These are phyloP conservation scores for Globisporangium megalacanthum DNA, from an alignment of 352 stramenopile genomes.

Conservation along the genomic window DNA sequence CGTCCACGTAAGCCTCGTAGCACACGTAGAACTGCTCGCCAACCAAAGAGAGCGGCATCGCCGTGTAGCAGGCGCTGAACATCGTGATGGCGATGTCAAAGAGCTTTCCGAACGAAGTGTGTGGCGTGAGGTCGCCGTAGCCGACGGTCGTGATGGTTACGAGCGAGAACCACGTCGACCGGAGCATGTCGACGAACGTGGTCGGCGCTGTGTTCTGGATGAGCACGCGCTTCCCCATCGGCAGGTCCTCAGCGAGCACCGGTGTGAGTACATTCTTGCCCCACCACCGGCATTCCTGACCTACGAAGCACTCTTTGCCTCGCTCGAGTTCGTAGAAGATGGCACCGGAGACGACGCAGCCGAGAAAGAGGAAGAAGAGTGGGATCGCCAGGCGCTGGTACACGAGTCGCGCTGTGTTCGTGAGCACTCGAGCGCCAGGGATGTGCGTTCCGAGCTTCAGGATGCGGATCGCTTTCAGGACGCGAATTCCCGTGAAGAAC, in stretches of 20 bases:
- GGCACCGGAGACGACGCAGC: constrained; percentile 29
- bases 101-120: constrained; percentile 34
- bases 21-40: constrained; percentile 55
- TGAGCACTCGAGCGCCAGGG: constrained; percentile 28
- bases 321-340: constrained; percentile 49
- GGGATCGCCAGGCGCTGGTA: constrained; percentile 29
- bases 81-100: constrained; percentile 44
- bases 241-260: constrained; percentile 19
- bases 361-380: constrained; percentile 50
- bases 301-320: constrained; percentile 33
- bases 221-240: constrained; percentile 27
- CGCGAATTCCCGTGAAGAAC: constrained; percentile 34
- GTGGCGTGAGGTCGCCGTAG: constrained; percentile 40
- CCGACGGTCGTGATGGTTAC: constrained; percentile 47
- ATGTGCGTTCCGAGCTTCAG: constrained; percentile 44
- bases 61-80: constrained; percentile 49
- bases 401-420: constrained; percentile 26
- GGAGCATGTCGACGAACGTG: constrained; percentile 39
- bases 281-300: constrained; percentile 29
- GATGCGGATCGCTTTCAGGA: constrained; percentile 41
- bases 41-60: constrained; percentile 56
- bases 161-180: constrained; percentile 42
- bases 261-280: constrained; percentile 32
- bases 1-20: constrained; percentile 38
- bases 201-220: constrained; percentile 30